Evolutionary conservation across 2,329 filamentous ascomycete genomes (phyloP), one percentile per base, ranked within the genome.

Genomic region (Alternaria brassicae): DNA sequence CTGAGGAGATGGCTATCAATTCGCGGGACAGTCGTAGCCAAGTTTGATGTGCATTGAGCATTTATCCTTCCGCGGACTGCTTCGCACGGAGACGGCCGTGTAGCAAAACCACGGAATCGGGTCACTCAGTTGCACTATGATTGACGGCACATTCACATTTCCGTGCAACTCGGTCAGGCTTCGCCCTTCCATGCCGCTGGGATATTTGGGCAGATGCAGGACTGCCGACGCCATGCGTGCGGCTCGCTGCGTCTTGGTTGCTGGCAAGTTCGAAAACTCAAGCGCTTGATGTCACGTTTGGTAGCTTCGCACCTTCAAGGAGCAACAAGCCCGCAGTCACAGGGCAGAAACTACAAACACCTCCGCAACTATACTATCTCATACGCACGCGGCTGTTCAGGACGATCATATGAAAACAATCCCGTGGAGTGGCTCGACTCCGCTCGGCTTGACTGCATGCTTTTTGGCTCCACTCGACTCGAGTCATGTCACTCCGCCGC

Each of bases 31-130:
- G 19, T 13, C 21, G 39, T 36, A 30, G 12, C 5, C 25, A 28
- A 19, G 5, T 30, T 32, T 44, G 23, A 37, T 47, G 52, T 48
- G 41, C 41, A n/a, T n/a, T n/a, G 30, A 27, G 32, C 51, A 57
- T 65, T 65, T 48, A 57, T 65, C 63, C 40, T 28, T 62, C 59
- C 62, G 55, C 61, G 60, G 59, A 62, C 63, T 40, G 56, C 37
- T 60, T 56, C 58, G 60, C 57, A 60, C 61, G 57, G 61, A 65
- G 44, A 32, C 40, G 10, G 27, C 21, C 47, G 41, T 41, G 27
- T 41, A 40, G 27, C 53, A 36, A 21, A 54, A 32, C 37, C 37
- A 53, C 60, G 53, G 41, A 49, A 51, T 57, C 36, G 49, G 58
- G 52, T 55, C 36, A 48, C 41, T 30, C 12, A 55, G 45, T 40